Base-by-base conservation (phyloP, 129 eudicot genomes). In the Flaveria linearis region DNA sequence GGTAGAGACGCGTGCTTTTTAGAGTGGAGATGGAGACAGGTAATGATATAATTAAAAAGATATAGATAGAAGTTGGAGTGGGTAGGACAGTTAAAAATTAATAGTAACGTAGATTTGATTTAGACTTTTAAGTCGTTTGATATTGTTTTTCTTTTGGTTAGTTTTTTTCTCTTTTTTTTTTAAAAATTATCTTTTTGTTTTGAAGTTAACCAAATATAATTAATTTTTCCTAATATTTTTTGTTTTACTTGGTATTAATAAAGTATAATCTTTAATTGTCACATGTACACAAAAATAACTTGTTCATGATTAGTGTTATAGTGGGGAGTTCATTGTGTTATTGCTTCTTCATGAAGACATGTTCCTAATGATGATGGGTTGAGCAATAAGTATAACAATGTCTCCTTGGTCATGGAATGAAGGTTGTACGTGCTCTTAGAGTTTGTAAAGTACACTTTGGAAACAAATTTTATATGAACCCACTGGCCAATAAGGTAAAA, bases 271-370 rank as follows among this genome's bases (percentile, higher is more conserved):
- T 25, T 61, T 3, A 25, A 61, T 12, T 61, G 41, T 25, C 67
- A 61, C 17, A 26, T 25, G 12, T 45, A 49, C 17, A 49, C 16
- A 0, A 9, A 11, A 12, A 49, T 15, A 45, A 47, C 43, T 28
- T 22, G 39, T 53, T 51, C 68, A 74, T 80, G 75, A 80, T 67
- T 73, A 73, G 30, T 80, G 10, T 53, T 53, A 12, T 43, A 72
- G 68, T 80, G 83, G 74, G 42, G 63, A 61, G 62, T 66, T 73
- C 42, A 64, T 45, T 53, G 75, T 15, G 28, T 63, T 17, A 73
- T 80, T 80, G 83, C 84, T 73, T 80, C 75, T 14, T 57, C 7
- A 18, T 0, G 75, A 80, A 67, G 84, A 55, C 49, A 80, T 4
- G 22, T 73, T 73, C 53, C 26, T 23, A 80, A 53, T 80, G 61